Evolutionary conservation across 805 yeast species (phyloP).

Genomic region (Metschnikowia drakensbergensis): DNA sequence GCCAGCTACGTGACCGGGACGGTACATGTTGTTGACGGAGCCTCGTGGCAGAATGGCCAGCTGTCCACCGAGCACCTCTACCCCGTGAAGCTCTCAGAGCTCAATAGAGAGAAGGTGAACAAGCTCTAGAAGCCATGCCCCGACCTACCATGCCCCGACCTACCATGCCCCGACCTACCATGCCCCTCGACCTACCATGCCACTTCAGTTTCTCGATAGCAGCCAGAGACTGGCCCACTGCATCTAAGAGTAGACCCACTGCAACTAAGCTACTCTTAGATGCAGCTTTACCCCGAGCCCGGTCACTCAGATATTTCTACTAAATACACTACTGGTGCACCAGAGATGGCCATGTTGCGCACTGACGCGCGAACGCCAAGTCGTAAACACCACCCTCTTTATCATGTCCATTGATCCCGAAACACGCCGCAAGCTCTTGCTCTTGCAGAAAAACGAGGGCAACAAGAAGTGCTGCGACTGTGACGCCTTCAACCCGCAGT

Average conservation of each 20-base stretch:
- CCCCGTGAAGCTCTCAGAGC: constrained; percentile 27
- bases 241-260: too few species aligned
- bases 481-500: constrained; percentile 93
- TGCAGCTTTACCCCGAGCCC: too few species aligned
- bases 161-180: neutral
- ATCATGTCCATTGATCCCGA: constrained; percentile 86
- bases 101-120: constrained; percentile 14
- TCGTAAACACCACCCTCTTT: neutral
- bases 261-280: too few species aligned
- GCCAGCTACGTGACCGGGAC: constrained; percentile 26
- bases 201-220: too few species aligned
- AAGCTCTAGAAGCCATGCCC: constrained; percentile 9
- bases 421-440: constrained; percentile 70
- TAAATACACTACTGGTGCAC: too few species aligned
- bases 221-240: too few species aligned
- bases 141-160: neutral
- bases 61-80: constrained; percentile 21
- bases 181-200: too few species aligned
- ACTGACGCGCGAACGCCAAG: neutral
- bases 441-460: constrained; percentile 74
- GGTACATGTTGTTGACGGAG: constrained; percentile 28
- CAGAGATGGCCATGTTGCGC: neutral
- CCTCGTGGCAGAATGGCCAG: constrained; percentile 25
- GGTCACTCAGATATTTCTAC: too few species aligned
- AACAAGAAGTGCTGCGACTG: constrained; percentile 94